Evolutionary conservation across 495 filamentous ascomycete species (phyloP), one percentile per base, ranked within the genome.

Genomic region (Aspergillus sclerotioniger): DNA sequence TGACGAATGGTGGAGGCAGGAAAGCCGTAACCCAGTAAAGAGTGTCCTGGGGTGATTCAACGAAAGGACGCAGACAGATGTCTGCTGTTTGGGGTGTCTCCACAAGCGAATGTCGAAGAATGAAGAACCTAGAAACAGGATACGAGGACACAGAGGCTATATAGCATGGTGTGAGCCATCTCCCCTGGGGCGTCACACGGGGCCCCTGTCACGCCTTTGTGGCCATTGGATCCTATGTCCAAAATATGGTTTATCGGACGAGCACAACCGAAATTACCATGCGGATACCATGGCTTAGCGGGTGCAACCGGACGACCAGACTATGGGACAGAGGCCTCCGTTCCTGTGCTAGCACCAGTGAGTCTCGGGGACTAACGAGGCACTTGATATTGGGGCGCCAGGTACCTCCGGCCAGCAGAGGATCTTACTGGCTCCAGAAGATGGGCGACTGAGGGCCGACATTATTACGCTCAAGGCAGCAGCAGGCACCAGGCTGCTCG

Each of bases 1-100:
- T 65, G 66, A 70, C 61, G 61, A 58, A 62, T 63, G 61, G 58
- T 44, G 31, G n/a, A 58, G 54, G 62, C 58, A 51, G 63, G 33
- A 57, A 19, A 65, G 60, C 43, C 50, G 51, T 29, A 52, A 54
- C 51, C 48, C 48, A 59, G 33, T 50, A 20, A 60, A 39, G 33
- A 53, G 41, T 58, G 60, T 62, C 41, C 25, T 56, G 43, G 47
- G 53, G 57, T 33, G 43, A 44, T 56, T 60, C 61, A 79, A 81
- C 37, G 78, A 82, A 67, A 67, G 79, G 78, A 80, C 78, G 73
- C 73, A 80, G 70, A 79, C 71, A 60, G 74, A 65, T 3, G 72
- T 75, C 69, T 79, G 69, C 77, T 78, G 66, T 73, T 67, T 59
- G 53, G 64, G 62, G 33, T 39, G 50, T 57, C 58, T 61, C 33